Conservation (phyloP, 2,329 filamentous ascomycete species). For the Fusarium sp. region DNA sequence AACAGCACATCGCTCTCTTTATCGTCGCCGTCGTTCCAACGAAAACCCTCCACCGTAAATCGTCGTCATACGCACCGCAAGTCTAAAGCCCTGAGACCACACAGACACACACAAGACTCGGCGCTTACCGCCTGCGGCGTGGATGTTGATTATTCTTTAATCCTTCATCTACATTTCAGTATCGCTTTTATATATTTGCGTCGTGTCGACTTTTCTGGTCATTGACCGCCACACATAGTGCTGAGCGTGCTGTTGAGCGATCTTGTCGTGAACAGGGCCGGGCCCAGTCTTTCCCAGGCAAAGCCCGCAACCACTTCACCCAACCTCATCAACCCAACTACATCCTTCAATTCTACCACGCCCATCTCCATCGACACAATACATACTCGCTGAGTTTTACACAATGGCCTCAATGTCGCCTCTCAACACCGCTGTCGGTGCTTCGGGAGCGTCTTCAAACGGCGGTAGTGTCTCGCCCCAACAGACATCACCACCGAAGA, state of each 20-base stretch:
- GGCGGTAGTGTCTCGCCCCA: constrained; percentile 63
- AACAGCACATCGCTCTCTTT: constrained; percentile 19
- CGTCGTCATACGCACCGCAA: constrained; percentile 52
- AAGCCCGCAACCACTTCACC: constrained; percentile 52
- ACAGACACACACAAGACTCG: constrained; percentile 44
- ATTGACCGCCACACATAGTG: constrained; percentile 45
- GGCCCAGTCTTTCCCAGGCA: constrained; percentile 49
- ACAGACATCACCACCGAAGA: constrained; percentile 71
- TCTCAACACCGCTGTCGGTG: constrained; percentile 53
- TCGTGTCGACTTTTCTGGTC: constrained; percentile 42
- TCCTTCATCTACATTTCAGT: constrained; percentile 40
- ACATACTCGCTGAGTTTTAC: constrained; percentile 46
- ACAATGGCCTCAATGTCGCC: constrained; percentile 65
- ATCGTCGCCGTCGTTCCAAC: constrained; percentile 39
- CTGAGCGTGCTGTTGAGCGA: constrained; percentile 48
- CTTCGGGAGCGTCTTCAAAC: constrained; percentile 55
- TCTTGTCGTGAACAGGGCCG: constrained; percentile 46
- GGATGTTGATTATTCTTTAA: constrained; percentile 50
- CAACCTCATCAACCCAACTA: constrained; percentile 40
- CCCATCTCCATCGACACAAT: constrained; percentile 44
- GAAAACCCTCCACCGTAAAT: constrained; percentile 39
- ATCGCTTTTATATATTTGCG: constrained; percentile 34
- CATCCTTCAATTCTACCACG: constrained; percentile 37
- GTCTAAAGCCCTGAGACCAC: constrained; percentile 47
- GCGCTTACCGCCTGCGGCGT: constrained; percentile 54